Percentiles rank a stretch among this genome's conserved stretches.
phyloP scores from a whole-genome alignment of 306 rosid species.

The Pachyrhizus erosus region DNA sequence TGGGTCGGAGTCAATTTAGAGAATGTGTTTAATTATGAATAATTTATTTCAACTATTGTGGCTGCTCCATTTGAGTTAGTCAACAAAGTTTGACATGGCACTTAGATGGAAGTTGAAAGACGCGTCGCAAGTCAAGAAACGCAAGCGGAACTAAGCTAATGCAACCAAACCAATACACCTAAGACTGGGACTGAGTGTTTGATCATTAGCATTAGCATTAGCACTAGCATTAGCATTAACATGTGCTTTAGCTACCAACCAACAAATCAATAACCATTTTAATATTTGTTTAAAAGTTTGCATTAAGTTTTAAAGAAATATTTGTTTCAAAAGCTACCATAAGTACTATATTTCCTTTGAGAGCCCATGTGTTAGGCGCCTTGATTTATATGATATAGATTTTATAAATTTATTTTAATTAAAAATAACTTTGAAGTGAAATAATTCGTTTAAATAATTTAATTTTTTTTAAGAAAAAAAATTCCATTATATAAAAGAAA shows the following conservation, averaged over 20 bases:
- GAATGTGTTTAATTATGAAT: background rate
- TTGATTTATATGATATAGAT: background rate
- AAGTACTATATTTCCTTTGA: background rate
- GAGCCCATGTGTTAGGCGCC: background rate
- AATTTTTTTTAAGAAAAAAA: no score
- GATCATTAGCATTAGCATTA: background rate
- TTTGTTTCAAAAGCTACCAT: no score
- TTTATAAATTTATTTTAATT: background rate
- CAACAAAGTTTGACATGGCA: constrained; percentile 14
- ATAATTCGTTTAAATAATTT: background rate
- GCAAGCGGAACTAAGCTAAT: constrained; percentile 12
- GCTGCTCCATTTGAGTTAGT: constrained; percentile 42
- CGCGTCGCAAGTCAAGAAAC: constrained; percentile 36
- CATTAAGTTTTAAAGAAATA: no score
- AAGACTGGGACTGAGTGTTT: background rate
- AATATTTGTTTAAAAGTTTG: no score
- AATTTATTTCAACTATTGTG: background rate
- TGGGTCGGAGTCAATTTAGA: constrained; percentile 37
- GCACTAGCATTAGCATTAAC: background rate
- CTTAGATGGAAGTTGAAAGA: background rate
- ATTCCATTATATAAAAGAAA: no score
- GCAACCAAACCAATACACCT: constrained; percentile 24
- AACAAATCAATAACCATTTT: constrained; percentile 30
- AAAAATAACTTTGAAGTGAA: background rate
- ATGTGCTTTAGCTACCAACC: constrained; percentile 2